Percentiles rank a stretch among this genome's conserved stretches.
Conservation (phyloP, 1,284 basidiomycete genomes). For the Cryptococcus depauperatus region DNA sequence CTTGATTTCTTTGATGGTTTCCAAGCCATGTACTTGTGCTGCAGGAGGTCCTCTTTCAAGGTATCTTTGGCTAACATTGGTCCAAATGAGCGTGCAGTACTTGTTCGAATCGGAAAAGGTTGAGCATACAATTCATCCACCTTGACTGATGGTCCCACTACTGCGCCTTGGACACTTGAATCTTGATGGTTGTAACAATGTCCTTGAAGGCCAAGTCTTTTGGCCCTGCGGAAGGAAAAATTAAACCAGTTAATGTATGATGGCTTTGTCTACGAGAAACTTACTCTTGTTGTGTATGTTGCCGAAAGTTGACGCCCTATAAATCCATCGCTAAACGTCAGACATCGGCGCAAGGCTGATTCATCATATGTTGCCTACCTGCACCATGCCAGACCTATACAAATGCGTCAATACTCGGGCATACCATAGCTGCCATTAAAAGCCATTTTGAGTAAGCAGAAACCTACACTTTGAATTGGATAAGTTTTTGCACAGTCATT, state of each 20-base stretch:
- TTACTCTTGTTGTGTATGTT: conserved; percentile 33
- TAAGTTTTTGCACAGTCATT: conserved; percentile 28
- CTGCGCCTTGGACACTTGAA: conserved; percentile 39
- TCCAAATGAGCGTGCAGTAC: neutral
- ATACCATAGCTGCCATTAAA: neutral
- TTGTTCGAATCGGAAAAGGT: neutral
- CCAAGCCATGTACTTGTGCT: conserved; percentile 29
- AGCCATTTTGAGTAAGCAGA: too few species aligned
- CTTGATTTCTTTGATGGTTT: conserved; percentile 23
- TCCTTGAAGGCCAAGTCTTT: conserved; percentile 31
- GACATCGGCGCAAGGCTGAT: neutral
- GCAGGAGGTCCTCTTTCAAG: conserved; percentile 29
- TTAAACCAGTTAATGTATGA: neutral
- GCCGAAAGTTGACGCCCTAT: conserved; percentile 37
- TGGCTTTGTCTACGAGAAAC: conserved; percentile 1
- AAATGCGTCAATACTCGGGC: conserved; percentile 2
- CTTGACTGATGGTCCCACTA: conserved; percentile 28
- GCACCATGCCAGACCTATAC: conserved; percentile 31
- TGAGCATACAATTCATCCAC: conserved; percentile 29
- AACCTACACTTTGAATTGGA: conserved; percentile 39
- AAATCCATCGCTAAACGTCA: neutral
- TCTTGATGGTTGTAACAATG: conserved; percentile 41
- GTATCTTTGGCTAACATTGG: conserved; percentile 8
- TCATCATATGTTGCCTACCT: conserved; percentile 16
- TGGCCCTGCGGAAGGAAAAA: conserved; percentile 20